A percentile compares a stretch with the other conserved stretches of the same genome.
These are phyloP conservation scores for Toxoplasma gondii DNA, from an alignment of 169 alveolate genomes.

Conservation along the genomic window DNA sequence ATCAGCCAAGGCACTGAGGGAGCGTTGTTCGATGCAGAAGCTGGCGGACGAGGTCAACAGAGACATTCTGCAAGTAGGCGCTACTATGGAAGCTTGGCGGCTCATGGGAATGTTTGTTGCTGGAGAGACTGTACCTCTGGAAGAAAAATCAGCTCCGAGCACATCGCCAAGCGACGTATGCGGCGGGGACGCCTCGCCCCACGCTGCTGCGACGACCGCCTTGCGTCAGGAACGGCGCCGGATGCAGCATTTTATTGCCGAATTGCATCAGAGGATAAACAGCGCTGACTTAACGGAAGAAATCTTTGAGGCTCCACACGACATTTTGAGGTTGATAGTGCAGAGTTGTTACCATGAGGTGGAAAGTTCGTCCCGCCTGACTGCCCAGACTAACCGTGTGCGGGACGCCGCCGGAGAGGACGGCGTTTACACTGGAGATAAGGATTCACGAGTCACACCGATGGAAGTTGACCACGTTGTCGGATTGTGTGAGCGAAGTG, in stretches of 20 bases:
- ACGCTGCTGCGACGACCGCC: not conserved
- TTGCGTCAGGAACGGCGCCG: constrained; percentile 2
- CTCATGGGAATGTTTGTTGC: not conserved
- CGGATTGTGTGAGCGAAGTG: not conserved
- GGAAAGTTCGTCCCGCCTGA: not conserved
- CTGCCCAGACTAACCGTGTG: not conserved
- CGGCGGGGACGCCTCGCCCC: not conserved
- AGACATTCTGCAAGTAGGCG: not conserved
- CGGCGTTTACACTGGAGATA: not conserved
- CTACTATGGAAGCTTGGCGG: constrained; percentile 21
- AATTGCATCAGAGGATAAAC: not conserved
- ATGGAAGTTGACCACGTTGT: not conserved
- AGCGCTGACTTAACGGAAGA: not conserved
- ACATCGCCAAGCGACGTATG: not conserved
- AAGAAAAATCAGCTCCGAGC: not conserved
- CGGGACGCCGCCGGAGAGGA: not conserved
- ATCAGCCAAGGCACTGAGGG: not conserved
- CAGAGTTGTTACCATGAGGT: not conserved
- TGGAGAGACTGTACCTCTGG: not conserved
- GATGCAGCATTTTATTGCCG: not conserved
- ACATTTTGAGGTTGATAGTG: not conserved
- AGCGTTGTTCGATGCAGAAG: not conserved
- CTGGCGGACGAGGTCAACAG: not conserved
- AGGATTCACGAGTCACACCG: not conserved
- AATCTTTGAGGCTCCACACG: not conserved